Base-by-base conservation (phyloP, 371 early-diverging fungal genomes). In the Racocetra persica region DNA sequence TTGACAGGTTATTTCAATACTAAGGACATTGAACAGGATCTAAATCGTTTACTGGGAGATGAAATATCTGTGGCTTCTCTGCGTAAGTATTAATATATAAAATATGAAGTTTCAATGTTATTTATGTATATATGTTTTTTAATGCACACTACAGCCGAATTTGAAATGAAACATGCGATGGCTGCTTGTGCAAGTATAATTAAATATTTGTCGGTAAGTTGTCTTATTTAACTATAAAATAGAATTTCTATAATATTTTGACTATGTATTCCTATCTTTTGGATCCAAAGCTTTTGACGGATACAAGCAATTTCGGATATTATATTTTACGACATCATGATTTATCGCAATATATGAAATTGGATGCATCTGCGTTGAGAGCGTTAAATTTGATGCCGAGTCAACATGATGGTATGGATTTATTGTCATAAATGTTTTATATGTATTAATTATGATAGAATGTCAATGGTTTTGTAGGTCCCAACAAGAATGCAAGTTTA, bases 341-440 rank as follows among this genome's bases (percentile, higher is more conserved):
- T 82, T 84, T 97, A 62, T 90, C 94, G 4, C 96, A 97, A 83
- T 97, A 91, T 83, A 97, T 98, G 98, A 90, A 92, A 62, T 88
- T 98, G 57, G 99, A 98, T 83, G 93, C 95, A 0, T 91, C 98
- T 2, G 99, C 99, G 0, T 89, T 98, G 14, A 86, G 88, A 28
- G 98, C 98, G 0, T 85, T 98, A 24, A 97, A 96, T 82, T 83
- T 98, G 65, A 91, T 96, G 88, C 96, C 96, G 0, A 85, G 89
- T 41, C 89, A 92, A 4, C 88, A 90, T 36, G 96, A 96, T 49
- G 77, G 77, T 77, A 63, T 65, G 5, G 8, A 8, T 18, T 16
- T 28, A 59, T 45, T 45, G 8, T 45, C 45, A 10, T 10, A 45
- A 45, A 45, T 45, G 10, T 8, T 8, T 45, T 4, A 45, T 45